Base-by-base conservation (phyloP, 2,329 filamentous ascomycete species). In the Monosporascus sp. region DNA sequence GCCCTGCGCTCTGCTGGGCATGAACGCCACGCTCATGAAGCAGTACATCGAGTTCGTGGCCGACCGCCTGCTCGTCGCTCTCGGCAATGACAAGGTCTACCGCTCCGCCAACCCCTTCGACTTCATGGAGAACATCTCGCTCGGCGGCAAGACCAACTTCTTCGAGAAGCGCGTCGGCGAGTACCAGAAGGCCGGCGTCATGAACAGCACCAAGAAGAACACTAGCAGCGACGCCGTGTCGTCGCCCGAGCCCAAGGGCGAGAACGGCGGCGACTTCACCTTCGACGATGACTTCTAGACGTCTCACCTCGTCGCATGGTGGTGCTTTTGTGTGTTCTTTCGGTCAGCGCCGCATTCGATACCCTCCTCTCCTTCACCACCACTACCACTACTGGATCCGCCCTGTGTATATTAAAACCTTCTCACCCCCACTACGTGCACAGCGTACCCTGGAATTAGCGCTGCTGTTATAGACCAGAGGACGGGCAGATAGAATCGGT, bases 41-140 rank as follows among this genome's bases (percentile, higher is more conserved):
- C 93, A 97, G 77, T 99, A 99, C 81, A 99, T 99, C 63, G 94
- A 99, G 83, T 99, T 99, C 66, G 94, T 99, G 48, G 94, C 94
- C 60, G 94, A 99, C 73, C 89, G 94, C 65, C 87, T 99, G 37
- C 84, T 99, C 37, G 79, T 97, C 54, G 87, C 94, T 35, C 88
- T 99, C 47, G 94, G 94, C 67, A 97, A 97, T 75, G 83, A 89
- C 65, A 97, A 97, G 82, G 81, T 89, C 66, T 99, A 96, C 85
- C 89, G 94, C 70, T 80, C 88, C 25, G 83, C 87, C 72, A 99
- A 99, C 79, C 94, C 94, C 71, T 99, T 99, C 72, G 94, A 99
- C 81, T 99, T 99, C 76, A 99, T 99, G 94, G 94, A 99, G 83
- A 97, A 96, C 77, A 99, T 99, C 75, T 97, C 94, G 22, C 83